Base-by-base conservation (phyloP, 768 basidiomycete species). In the Russula griseocarnosa region DNA sequence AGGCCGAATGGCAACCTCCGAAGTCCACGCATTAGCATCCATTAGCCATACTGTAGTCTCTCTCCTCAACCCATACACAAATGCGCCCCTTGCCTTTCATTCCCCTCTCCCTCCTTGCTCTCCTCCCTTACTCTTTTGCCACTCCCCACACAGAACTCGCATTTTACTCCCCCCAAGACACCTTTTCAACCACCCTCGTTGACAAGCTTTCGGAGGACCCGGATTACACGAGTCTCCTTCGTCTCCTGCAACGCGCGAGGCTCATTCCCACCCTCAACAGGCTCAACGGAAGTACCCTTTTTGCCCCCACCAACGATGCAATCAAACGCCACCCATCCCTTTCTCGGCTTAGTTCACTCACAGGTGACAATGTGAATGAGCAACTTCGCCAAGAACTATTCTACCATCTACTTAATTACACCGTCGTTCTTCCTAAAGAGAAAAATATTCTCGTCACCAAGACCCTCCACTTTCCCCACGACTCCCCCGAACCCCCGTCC, bases 301-400 rank as follows among this genome's bases (percentile, higher is more conserved):
- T 98, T 71, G 97, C 97, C 1, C 97, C 97, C 1, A 97, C 92
- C 22, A 95, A 99, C 76, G 86, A 92, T 63, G 97, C 97, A 38
- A 84, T 95, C 68, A 75, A 83, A 66, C 81, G 78, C 30, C 79
- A 85, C 66, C 66, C 72, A 65, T 20, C 64, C 78, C 14, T 79
- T 78, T 77, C 66, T 68, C 42, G 61, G 49, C 54, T 73, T 74
- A 42, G 67, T 83, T 28, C 73, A 78, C 69, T 73, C 52, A 70
- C 83, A 42, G 79, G 79, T 26, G 94, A 95, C 75, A 98, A 98
- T 73, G 78, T 94, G 34, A 83, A 92, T 62, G 86, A 90, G 70
- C 78, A 83, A 63, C 83, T 98, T 51, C 83, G 96, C 58, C 94
- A 97, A 70, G 88, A 95, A 70, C 81, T 99, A 58, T 87, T 98